phyloP scores from a whole-genome alignment of 306 rosid genomes.

The Ormosia emarginata region DNA sequence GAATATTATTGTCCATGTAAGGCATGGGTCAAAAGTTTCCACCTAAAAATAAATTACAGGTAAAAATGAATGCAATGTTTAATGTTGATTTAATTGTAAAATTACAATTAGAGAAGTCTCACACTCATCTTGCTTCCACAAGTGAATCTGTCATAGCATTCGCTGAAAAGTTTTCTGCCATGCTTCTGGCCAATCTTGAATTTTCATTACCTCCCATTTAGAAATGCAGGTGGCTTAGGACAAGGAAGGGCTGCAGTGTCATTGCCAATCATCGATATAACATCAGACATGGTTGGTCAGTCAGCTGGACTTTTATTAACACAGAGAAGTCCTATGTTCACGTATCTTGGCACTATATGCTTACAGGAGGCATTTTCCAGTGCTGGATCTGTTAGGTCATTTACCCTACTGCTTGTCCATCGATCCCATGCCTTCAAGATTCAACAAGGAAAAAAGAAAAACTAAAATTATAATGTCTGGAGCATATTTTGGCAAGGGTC shows the following conservation, averaged over 20 bases:
- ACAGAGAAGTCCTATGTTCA: constrained; percentile 35
- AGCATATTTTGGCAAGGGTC: background rate
- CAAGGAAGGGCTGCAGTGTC: constrained; percentile 10
- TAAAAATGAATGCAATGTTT: too few relatives aligned
- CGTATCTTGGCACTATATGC: background rate
- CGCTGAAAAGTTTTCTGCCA: background rate
- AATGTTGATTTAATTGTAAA: too few relatives aligned
- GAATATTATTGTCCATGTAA: too few relatives aligned
- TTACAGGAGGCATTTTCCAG: background rate
- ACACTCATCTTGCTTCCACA: constrained; percentile 27
- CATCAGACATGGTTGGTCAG: constrained; percentile 38
- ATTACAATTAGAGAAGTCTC: too few relatives aligned
- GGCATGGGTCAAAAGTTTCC: too few relatives aligned
- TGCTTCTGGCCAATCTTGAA: background rate
- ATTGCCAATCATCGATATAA: constrained; percentile 39
- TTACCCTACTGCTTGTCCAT: constrained; percentile 20
- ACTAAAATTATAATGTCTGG: background rate
- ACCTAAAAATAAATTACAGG: too few relatives aligned
- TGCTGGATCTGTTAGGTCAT: constrained; percentile 22
- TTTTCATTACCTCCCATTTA: constrained; percentile 5
- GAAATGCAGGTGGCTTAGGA: constrained; percentile 31
- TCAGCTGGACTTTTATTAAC: constrained; percentile 35
- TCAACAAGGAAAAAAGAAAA: background rate
- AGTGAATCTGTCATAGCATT: constrained; percentile 9
- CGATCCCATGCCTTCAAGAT: constrained; percentile 37